Evolutionary conservation across 805 yeast species (phyloP).

Genomic region (Candida pseudofarinosa): DNA sequence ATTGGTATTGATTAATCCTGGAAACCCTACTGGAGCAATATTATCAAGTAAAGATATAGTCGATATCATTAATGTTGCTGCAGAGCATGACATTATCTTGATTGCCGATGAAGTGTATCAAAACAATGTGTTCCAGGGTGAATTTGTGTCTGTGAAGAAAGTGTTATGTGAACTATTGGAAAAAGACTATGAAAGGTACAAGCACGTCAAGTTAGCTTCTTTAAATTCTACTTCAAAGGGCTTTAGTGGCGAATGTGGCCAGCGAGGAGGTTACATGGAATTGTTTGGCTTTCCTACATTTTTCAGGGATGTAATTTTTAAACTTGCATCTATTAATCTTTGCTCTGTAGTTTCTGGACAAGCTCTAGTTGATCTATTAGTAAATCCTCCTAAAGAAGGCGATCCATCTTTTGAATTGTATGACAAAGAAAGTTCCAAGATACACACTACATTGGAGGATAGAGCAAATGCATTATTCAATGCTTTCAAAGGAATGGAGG

Average conservation of each 20-base stretch:
- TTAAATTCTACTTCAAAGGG: slow-evolving; percentile 98
- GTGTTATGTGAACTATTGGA: slow-evolving; percentile 64
- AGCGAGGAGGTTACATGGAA: slow-evolving; percentile 99
- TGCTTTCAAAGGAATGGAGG: slow-evolving; percentile 75
- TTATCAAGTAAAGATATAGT: slow-evolving; percentile 61
- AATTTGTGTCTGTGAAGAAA: slow-evolving; percentile 81
- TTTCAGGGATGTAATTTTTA: slow-evolving; percentile 66
- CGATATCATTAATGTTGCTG: slow-evolving; percentile 73
- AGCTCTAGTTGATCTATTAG: slow-evolving; percentile 88
- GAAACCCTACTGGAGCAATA: slow-evolving; percentile 96
- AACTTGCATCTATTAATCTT: slow-evolving; percentile 84
- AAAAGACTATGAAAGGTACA: slow-evolving; percentile 50
- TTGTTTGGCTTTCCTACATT: slow-evolving; percentile 73
- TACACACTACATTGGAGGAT: slow-evolving; percentile 56
- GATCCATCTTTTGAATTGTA: slow-evolving; percentile 71
- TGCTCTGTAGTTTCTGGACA: slow-evolving; percentile 97
- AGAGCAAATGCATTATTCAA: slow-evolving; percentile 64
- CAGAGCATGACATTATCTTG: slow-evolving; percentile 76
- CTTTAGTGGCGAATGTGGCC: slow-evolving; percentile 98
- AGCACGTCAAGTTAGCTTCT: slow-evolving; percentile 82
- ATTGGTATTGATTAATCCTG: slow-evolving; percentile 93
- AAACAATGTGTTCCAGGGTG: slow-evolving; percentile 79
- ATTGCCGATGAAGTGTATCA: slow-evolving; percentile 99
- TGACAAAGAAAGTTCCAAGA: slow-evolving; percentile 54
- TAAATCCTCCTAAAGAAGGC: slow-evolving; percentile 80